Percentiles rank a stretch among this genome's conserved stretches.
These are phyloP conservation scores for Aspergillus conjunctus DNA, from an alignment of 495 filamentous ascomycete species.

Conservation along the genomic window DNA sequence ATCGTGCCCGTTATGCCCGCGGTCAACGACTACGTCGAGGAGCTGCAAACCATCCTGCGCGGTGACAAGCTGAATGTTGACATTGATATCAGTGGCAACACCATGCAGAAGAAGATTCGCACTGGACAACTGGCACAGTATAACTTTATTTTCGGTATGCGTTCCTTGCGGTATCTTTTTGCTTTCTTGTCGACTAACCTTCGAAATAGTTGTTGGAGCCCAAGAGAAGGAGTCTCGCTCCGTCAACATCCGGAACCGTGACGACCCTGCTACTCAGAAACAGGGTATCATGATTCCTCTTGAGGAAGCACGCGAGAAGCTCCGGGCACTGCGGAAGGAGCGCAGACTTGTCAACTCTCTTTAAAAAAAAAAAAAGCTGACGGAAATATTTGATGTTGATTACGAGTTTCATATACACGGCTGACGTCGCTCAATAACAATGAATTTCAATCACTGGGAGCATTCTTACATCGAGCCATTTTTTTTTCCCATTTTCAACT, in stretches of 20 bases:
- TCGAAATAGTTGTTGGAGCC: conserved; percentile 71
- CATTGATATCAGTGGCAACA: conserved; percentile 86
- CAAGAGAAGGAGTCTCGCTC: conserved; percentile 73
- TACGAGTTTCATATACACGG: not conserved
- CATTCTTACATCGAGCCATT: no score
- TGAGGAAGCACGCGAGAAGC: conserved; percentile 74
- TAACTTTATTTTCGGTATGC: conserved; percentile 81
- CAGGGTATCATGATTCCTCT: conserved; percentile 71
- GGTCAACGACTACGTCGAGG: conserved; percentile 81
- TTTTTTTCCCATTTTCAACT: not conserved
- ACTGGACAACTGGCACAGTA: conserved; percentile 85
- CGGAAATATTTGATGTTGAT: not conserved
- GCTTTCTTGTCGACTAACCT: conserved; percentile 16
- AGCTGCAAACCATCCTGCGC: conserved; percentile 64
- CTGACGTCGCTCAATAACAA: not conserved
- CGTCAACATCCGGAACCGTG: conserved; percentile 89
- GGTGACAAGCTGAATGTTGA: conserved; percentile 72
- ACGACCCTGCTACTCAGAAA: conserved; percentile 80
- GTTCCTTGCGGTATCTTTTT: not conserved
- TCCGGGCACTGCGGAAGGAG: conserved; percentile 69
- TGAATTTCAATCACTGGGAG: not conserved
- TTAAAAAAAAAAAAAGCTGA: conserved; percentile 26
- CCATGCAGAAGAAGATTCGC: conserved; percentile 93
- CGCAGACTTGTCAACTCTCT: conserved; percentile 57
- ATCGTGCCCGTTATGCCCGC: conserved; percentile 89